These are phyloP conservation scores for Albophoma yamanashiensis DNA, from an alignment of 2,329 filamentous ascomycete genomes.

Conservation along the genomic window DNA sequence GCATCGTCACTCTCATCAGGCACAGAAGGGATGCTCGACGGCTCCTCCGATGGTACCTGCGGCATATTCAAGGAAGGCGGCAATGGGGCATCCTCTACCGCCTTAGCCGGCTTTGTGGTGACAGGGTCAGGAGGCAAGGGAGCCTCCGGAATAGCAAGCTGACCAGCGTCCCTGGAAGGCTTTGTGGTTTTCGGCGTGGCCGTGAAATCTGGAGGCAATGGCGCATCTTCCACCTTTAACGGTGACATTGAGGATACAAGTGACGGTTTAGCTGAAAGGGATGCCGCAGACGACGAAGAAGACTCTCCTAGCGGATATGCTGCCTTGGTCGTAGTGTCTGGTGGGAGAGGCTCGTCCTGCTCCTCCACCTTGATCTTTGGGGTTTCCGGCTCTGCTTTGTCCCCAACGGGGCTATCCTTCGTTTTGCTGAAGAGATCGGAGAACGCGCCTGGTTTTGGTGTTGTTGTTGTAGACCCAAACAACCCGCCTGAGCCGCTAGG, in stretches of 20 bases:
- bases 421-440: conserved; percentile 14
- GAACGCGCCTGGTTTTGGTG: conserved; percentile 13
- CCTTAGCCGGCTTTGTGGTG: conserved; percentile 12
- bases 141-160: conserved; percentile 16
- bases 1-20: conserved; percentile 31
- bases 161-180: conserved; percentile 10
- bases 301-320: conserved; percentile 38
- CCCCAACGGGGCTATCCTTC: conserved; percentile 1
- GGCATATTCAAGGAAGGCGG: conserved; percentile 26
- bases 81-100: conserved; percentile 26
- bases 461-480: conserved; percentile 17
- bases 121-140: conserved; percentile 33
- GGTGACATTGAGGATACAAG: conserved; percentile 17
- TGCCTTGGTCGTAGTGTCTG: conserved; percentile 44
- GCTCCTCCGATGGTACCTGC: conserved; percentile 18
- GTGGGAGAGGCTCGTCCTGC: conserved; percentile 36
- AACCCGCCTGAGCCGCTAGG: conserved; percentile 12
- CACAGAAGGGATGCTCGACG: conserved; percentile 22
- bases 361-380: conserved; percentile 27
- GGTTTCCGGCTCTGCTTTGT: conserved; percentile 11
- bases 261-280: conserved; percentile 19
- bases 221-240: conserved; percentile 20
- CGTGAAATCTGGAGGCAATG: conserved; percentile 32
- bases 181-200: conserved; percentile 9
- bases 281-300: conserved; percentile 39